Percentiles rank a stretch among this genome's conserved stretches.
Conservation (phyloP, 192 early-diverging fungal species). For the Pilobolus umbonatus region DNA sequence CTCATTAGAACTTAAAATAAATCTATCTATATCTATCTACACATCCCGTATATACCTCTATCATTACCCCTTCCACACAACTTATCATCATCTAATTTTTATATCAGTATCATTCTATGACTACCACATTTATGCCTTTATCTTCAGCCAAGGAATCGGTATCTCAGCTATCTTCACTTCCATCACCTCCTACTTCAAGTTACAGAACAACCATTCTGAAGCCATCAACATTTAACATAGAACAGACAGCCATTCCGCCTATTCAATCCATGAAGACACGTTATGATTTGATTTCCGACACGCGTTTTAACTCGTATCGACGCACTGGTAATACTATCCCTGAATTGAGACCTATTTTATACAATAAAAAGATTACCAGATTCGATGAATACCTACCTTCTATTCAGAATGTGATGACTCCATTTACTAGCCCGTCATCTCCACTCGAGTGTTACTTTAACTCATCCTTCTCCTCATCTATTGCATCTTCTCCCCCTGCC, state of each 20-base stretch:
- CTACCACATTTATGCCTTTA: too few relatives aligned
- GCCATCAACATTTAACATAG: conserved; percentile 1
- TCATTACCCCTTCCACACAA: too few relatives aligned
- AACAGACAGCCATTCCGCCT: not conserved
- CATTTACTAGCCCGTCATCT: conserved; percentile 16
- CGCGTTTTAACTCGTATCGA: conserved; percentile 7
- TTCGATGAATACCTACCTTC: conserved; percentile 2
- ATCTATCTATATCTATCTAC: too few relatives aligned
- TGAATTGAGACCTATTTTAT: conserved; percentile 15
- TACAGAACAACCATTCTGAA: not conserved
- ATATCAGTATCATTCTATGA: too few relatives aligned
- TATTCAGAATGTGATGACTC: conserved; percentile 17
- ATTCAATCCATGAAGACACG: not conserved
- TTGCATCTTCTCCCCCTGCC: conserved; percentile 5
- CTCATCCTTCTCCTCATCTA: conserved; percentile 5
- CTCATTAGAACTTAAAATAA: too few relatives aligned
- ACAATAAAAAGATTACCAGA: not conserved
- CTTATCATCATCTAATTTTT: too few relatives aligned
- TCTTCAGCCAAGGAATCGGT: too few relatives aligned
- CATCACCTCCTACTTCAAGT: conserved; percentile 2
- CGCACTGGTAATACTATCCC: conserved; percentile 2
- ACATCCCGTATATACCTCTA: too few relatives aligned
- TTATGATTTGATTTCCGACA: conserved; percentile 9
- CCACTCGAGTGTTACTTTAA: conserved; percentile 3
- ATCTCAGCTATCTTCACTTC: conserved; percentile 4